A percentile compares a stretch with the other conserved stretches of the same genome.
These are phyloP conservation scores for Boletus austroedulis DNA, from an alignment of 1,284 basidiomycete species.

Conservation along the genomic window DNA sequence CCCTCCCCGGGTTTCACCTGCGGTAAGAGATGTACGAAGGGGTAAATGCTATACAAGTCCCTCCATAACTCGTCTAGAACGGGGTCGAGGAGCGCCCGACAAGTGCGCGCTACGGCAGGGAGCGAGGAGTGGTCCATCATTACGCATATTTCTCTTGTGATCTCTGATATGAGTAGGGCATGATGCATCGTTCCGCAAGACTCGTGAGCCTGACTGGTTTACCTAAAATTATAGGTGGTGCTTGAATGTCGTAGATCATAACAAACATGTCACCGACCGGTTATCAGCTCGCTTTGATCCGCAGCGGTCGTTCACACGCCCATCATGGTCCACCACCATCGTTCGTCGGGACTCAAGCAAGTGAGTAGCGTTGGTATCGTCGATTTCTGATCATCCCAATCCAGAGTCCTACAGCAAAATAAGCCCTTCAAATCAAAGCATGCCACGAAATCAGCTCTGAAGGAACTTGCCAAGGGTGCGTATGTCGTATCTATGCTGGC, in stretches of 20 bases:
- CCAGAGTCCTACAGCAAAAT: conserved; percentile 60
- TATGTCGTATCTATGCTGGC: background rate
- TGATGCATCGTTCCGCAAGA: conserved; percentile 19
- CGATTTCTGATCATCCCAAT: background rate
- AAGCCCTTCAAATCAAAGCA: conserved; percentile 90
- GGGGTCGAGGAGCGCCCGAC: conserved; percentile 21
- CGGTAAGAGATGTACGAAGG: conserved; percentile 24
- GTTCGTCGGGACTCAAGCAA: conserved; percentile 79
- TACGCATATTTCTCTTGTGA: conserved; percentile 20
- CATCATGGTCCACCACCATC: conserved; percentile 56
- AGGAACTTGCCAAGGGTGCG: conserved; percentile 79
- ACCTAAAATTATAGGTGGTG: conserved; percentile 17
- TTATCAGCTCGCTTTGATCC: too few relatives aligned
- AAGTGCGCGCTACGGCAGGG: conserved; percentile 24
- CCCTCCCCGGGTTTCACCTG: background rate
- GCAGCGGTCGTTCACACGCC: background rate
- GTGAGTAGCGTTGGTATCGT: conserved; percentile 36
- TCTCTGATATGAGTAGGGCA: conserved; percentile 27
- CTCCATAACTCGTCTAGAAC: conserved; percentile 30
- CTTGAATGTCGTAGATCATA: too few relatives aligned
- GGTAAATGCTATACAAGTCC: conserved; percentile 20
- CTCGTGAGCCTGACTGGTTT: conserved; percentile 12
- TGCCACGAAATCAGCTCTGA: conserved; percentile 78
- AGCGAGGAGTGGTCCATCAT: conserved; percentile 16
- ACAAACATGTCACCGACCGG: too few relatives aligned